Conservation (phyloP, 2,329 filamentous ascomycete genomes). For the Metarhizium album region DNA sequence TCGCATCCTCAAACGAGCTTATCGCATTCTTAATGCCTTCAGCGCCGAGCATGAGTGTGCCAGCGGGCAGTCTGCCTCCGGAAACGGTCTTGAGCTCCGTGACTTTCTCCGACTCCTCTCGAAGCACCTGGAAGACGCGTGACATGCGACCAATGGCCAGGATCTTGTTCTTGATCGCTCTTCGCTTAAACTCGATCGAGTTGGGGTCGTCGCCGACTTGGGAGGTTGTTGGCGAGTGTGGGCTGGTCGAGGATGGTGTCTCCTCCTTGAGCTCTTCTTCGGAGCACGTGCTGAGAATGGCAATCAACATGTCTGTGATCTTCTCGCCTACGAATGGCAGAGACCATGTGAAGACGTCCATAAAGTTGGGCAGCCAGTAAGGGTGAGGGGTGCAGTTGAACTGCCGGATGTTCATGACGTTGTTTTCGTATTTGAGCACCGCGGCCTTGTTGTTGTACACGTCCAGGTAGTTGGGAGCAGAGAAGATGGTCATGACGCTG, state of each 20-base stretch:
- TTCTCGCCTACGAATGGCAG: constrained; percentile 97
- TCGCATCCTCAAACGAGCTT: constrained; percentile 88
- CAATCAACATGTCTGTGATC: constrained; percentile 98
- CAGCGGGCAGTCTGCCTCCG: constrained; percentile 82
- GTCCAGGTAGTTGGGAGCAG: constrained; percentile 94
- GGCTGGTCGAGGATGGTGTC: constrained; percentile 47
- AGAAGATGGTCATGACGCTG: constrained; percentile 99
- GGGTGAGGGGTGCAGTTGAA: constrained; percentile 99
- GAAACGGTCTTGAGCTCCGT: constrained; percentile 96
- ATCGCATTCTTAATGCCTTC: constrained; percentile 99
- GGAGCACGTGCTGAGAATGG: constrained; percentile 96
- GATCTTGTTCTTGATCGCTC: constrained; percentile 99
- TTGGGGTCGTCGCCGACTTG: constrained; percentile 55
- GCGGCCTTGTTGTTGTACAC: constrained; percentile 99
- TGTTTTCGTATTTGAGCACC: constrained; percentile 98
- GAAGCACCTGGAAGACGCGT: constrained; percentile 94
- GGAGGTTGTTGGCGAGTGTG: constrained; percentile 53
- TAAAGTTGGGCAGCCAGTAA: constrained; percentile 99
- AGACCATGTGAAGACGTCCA: constrained; percentile 99
- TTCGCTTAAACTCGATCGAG: constrained; percentile 84
- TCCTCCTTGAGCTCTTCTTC: constrained; percentile 94
- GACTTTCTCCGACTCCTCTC: constrained; percentile 92
- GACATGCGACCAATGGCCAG: constrained; percentile 92
- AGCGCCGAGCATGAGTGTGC: constrained; percentile 93
- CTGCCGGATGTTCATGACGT: constrained; percentile 99